These are phyloP conservation scores for Inonotus hispidus DNA, from an alignment of 1,284 basidiomycete genomes.

Conservation along the genomic window DNA sequence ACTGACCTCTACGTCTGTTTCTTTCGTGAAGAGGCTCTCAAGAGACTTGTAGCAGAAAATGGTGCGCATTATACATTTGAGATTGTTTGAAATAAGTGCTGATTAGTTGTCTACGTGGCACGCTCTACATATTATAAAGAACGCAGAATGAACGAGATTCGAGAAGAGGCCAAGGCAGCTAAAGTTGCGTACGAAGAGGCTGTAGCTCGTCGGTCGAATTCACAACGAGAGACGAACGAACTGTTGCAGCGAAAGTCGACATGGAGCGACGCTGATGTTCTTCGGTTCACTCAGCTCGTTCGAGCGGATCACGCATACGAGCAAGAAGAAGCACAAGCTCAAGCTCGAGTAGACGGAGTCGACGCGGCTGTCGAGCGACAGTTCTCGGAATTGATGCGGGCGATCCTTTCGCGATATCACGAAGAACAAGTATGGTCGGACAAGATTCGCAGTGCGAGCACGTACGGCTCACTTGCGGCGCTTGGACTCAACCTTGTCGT, in stretches of 20 bases:
- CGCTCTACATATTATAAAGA: slow-evolving; percentile 44
- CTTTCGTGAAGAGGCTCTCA: slow-evolving; percentile 54
- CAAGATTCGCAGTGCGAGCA: slow-evolving; percentile 90
- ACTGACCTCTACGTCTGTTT: too few relatives aligned
- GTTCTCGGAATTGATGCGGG: slow-evolving; percentile 80
- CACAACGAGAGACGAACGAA: slow-evolving; percentile 87
- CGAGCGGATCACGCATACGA: slow-evolving; percentile 83
- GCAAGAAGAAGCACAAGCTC: slow-evolving; percentile 67
- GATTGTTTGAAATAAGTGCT: not conserved
- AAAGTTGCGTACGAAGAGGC: slow-evolving; percentile 74
- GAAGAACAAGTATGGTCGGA: slow-evolving; percentile 98
- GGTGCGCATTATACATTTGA: slow-evolving; percentile 44
- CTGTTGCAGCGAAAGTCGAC: slow-evolving; percentile 84
- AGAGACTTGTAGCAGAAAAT: slow-evolving; percentile 71
- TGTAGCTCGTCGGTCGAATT: slow-evolving; percentile 67
- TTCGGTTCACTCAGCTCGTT: slow-evolving; percentile 80
- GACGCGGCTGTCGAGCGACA: slow-evolving; percentile 80
- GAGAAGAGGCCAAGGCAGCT: slow-evolving; percentile 56
- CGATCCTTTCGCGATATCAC: slow-evolving; percentile 86
- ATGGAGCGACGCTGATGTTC: slow-evolving; percentile 82
- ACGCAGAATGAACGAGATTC: slow-evolving; percentile 52
- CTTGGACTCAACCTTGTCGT: slow-evolving; percentile 83
- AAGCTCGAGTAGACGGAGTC: slow-evolving; percentile 54
- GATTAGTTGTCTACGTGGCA: not conserved
- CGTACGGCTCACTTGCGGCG: slow-evolving; percentile 81